Conservation (phyloP, 805 yeast genomes). For the Sugiyamaella mastotermitis region DNA sequence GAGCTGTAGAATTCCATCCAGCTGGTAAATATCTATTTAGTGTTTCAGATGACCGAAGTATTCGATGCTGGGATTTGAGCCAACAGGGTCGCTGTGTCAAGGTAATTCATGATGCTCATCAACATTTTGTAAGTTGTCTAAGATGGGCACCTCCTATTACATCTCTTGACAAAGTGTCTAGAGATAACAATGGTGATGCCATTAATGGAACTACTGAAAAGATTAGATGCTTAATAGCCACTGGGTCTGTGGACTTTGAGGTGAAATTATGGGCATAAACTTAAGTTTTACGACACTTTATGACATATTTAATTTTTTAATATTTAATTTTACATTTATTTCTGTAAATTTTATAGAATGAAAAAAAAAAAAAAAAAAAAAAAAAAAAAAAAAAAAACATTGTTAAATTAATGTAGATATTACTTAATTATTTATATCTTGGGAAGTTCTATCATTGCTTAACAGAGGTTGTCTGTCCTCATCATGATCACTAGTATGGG, state of each 20-base stretch:
- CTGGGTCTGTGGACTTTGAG: constrained; percentile 57
- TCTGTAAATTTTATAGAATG: too few relatives aligned
- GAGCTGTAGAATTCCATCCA: constrained; percentile 65
- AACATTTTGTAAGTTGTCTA: constrained; percentile 68
- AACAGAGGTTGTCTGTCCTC: neutral
- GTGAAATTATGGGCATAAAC: constrained; percentile 48
- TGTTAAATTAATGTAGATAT: too few relatives aligned
- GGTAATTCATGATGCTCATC: constrained; percentile 53
- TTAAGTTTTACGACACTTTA: too few relatives aligned
- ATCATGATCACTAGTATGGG: too few relatives aligned
- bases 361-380: too few relatives aligned
- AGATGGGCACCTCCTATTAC: constrained; percentile 27
- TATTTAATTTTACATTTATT: too few relatives aligned
- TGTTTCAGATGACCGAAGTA: constrained; percentile 72
- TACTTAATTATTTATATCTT: too few relatives aligned
- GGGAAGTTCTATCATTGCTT: too few relatives aligned
- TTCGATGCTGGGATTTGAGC: constrained; percentile 71
- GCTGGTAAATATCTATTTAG: constrained; percentile 63
- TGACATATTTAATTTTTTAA: too few relatives aligned
- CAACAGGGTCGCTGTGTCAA: constrained; percentile 39
- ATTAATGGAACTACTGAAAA: constrained; percentile 31
- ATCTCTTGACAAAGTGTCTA: constrained; percentile 13
- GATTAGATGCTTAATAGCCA: constrained; percentile 57
- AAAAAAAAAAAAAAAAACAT: too few relatives aligned
- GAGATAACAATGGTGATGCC: constrained; percentile 22